These are phyloP conservation scores for Colletotrichum costaricense DNA, from an alignment of 2,329 filamentous ascomycete species.

Conservation along the genomic window DNA sequence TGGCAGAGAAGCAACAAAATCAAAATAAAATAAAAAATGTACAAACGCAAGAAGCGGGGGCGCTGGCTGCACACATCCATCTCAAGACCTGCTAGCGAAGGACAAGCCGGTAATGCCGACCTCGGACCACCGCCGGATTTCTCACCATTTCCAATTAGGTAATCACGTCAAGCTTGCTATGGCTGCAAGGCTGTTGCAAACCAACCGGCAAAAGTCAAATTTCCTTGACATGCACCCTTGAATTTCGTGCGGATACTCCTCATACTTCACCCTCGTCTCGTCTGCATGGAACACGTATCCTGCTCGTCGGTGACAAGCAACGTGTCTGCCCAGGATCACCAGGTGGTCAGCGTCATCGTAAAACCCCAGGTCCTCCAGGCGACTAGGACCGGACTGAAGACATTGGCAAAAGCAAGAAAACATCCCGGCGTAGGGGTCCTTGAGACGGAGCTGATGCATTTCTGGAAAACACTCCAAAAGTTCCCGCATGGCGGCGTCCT, in stretches of 20 bases:
- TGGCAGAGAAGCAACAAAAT: neutral
- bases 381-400: slow-evolving; percentile 20
- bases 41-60: neutral
- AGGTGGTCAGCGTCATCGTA: neutral
- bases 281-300: neutral
- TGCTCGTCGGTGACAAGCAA: neutral
- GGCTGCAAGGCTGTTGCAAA: neutral
- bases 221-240: neutral
- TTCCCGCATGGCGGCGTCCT: neutral
- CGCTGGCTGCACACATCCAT: neutral
- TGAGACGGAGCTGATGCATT: slow-evolving; percentile 1
- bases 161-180: neutral
- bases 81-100: slow-evolving; percentile 1
- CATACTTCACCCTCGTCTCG: neutral
- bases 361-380: slow-evolving; percentile 3
- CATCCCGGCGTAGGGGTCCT: slow-evolving; percentile 4
- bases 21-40: no score
- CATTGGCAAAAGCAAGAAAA: neutral
- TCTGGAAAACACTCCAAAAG: slow-evolving; percentile 7
- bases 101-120: slow-evolving; percentile 5
- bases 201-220: neutral
- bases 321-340: neutral
- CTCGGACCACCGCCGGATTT: slow-evolving; percentile 17
- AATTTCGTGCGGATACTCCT: neutral
- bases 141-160: neutral